Conservation (phyloP, 148 eudicot genomes). For the Cornus suecica region DNA sequence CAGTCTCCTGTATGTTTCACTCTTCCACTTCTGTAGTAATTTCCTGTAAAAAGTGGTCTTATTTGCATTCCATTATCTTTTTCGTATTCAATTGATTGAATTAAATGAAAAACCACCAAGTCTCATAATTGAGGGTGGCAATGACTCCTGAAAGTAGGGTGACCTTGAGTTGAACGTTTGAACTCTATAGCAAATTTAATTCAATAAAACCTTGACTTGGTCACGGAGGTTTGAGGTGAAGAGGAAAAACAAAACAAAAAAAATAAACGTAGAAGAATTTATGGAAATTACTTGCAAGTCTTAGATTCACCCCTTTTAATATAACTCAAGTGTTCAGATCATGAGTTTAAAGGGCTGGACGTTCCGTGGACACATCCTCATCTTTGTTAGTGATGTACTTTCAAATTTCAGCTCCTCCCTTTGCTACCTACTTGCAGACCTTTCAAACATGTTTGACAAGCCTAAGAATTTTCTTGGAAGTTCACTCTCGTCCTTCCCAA, state of each 20-base stretch:
- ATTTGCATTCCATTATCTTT: neutral
- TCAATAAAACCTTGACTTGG: too few species aligned
- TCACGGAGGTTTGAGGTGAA: too few species aligned
- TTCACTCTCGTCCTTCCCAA: neutral
- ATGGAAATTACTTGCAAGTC: too few species aligned
- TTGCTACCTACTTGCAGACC: neutral
- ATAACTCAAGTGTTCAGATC: too few species aligned
- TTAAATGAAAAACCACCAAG: too few species aligned
- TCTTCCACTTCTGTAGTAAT: neutral
- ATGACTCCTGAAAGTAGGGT: too few species aligned
- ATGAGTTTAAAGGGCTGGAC: neutral
- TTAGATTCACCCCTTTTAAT: neutral
- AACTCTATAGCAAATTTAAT: too few species aligned
- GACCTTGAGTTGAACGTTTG: too few species aligned
- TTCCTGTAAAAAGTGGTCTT: neutral
- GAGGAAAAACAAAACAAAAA: too few species aligned
- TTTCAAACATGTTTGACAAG: constrained; percentile 13
- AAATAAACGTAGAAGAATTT: too few species aligned
- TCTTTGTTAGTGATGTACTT: neutral
- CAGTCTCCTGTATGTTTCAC: constrained; percentile 71
- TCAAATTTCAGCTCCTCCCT: neutral
- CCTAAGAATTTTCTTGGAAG: neutral
- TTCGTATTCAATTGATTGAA: neutral
- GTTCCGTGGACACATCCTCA: neutral
- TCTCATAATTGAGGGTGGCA: too few species aligned